These are phyloP conservation scores for Entomortierella chlamydospora DNA, from an alignment of 192 early-diverging fungal genomes.

Conservation along the genomic window DNA sequence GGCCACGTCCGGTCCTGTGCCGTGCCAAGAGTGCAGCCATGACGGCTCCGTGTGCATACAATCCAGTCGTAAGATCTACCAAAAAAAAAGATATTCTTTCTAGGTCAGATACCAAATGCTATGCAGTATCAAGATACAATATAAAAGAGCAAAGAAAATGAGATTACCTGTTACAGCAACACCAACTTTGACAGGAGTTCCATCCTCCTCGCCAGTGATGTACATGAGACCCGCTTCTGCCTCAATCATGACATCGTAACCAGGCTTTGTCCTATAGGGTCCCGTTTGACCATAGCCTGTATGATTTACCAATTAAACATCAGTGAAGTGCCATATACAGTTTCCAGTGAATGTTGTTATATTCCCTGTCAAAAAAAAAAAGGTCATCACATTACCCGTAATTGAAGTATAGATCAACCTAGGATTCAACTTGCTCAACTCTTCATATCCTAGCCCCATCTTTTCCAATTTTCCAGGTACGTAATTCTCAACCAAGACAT, in stretches of 20 bases:
- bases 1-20: conserved; percentile 73
- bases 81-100: no score
- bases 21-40: conserved; percentile 87
- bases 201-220: conserved; percentile 90
- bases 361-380: background rate
- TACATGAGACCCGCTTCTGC: conserved; percentile 96
- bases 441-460: conserved; percentile 82
- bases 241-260: conserved; percentile 93
- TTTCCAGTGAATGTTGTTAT: background rate
- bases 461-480: conserved; percentile 87
- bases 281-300: conserved; percentile 89
- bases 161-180: conserved; percentile 92
- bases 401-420: conserved; percentile 90
- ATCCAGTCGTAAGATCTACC: conserved; percentile 71
- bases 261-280: conserved; percentile 81
- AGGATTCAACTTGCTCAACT: conserved; percentile 75
- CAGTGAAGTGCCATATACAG: no score
- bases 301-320: background rate
- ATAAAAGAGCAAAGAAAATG: background rate
- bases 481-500: conserved; percentile 94
- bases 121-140: no score
- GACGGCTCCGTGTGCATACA: conserved; percentile 91
- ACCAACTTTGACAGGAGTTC: conserved; percentile 92
- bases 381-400: conserved; percentile 54
- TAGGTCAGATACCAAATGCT: no score